Evolutionary conservation across 352 stramenopile species (phyloP).

Genomic region (Phytopythium ostracodes): DNA sequence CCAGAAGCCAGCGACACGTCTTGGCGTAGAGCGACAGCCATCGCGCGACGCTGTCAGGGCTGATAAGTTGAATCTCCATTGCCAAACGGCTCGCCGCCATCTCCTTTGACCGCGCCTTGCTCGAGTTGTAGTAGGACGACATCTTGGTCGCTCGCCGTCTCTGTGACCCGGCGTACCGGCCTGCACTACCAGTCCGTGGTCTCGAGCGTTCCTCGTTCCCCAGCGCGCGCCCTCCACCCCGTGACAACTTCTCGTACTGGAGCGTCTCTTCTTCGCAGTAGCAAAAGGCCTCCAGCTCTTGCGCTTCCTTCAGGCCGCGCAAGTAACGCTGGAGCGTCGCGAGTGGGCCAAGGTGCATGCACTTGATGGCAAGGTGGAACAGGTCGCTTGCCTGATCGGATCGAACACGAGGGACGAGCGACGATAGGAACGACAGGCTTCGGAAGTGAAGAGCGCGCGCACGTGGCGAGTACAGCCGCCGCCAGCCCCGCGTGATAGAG

Average conservation of each 20-base stretch:
- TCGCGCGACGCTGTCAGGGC: conserved; percentile 39
- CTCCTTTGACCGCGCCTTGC: conserved; percentile 48
- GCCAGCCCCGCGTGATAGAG: conserved; percentile 40
- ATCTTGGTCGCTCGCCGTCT: background rate
- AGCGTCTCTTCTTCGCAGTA: conserved; percentile 52
- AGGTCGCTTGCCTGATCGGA: conserved; percentile 54
- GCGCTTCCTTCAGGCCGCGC: conserved; percentile 44
- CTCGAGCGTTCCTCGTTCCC: background rate
- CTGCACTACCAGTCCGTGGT: background rate
- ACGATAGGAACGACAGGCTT: conserved; percentile 40
- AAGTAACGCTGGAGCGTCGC: conserved; percentile 44
- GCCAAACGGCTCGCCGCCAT: conserved; percentile 37
- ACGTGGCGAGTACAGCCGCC: conserved; percentile 17
- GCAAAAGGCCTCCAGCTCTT: conserved; percentile 61
- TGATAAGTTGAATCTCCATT: conserved; percentile 54
- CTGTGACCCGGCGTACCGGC: background rate
- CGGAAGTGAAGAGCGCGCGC: conserved; percentile 28
- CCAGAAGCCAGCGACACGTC: conserved; percentile 54
- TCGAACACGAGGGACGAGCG: conserved; percentile 46
- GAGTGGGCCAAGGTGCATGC: conserved; percentile 60
- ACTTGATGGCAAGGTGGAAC: conserved; percentile 59
- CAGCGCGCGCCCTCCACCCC: background rate
- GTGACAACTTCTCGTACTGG: conserved; percentile 18
- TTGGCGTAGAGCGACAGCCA: conserved; percentile 59
- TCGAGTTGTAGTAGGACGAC: conserved; percentile 57